Conservation (phyloP, 1,284 basidiomycete species). For the Cutaneotrichosporon dermatis region DNA sequence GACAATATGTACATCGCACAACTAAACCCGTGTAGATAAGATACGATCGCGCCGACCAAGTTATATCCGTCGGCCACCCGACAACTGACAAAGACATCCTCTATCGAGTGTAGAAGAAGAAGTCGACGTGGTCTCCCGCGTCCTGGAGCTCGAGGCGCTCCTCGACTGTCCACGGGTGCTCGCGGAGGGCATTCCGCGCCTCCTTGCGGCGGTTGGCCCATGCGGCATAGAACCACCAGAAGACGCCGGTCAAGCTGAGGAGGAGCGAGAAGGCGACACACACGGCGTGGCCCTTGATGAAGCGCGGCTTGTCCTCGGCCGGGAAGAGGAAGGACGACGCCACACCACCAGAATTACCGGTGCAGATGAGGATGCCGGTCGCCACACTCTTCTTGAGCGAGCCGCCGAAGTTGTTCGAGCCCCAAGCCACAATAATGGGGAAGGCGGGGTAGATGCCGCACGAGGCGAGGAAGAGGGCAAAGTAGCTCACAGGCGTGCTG, state of each 20-base stretch:
- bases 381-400: slow-evolving; percentile 55
- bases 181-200: slow-evolving; percentile 24
- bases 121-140: slow-evolving; percentile 36
- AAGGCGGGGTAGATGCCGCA: slow-evolving; percentile 57
- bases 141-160: slow-evolving; percentile 33
- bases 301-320: slow-evolving; percentile 23
- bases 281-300: slow-evolving; percentile 33
- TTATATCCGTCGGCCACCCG: too few relatives aligned
- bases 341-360: slow-evolving; percentile 56
- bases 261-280: slow-evolving; percentile 24
- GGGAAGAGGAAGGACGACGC: slow-evolving; percentile 53
- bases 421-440: slow-evolving; percentile 58
- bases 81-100: slow-evolving; percentile 1
- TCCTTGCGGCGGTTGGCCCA: slow-evolving; percentile 26
- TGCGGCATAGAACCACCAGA: slow-evolving; percentile 26
- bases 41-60: too few relatives aligned
- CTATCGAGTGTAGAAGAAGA: slow-evolving; percentile 36
- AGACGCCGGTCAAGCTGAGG: slow-evolving; percentile 17
- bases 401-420: slow-evolving; percentile 57
- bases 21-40: too few relatives aligned
- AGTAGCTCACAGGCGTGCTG: slow-evolving; percentile 52
- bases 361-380: slow-evolving; percentile 56
- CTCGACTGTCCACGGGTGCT: slow-evolving; percentile 31
- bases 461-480: slow-evolving; percentile 56
- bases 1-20: too few relatives aligned